phyloP scores from a whole-genome alignment of 257 asterid species.

The Solanum ossicruentum region DNA sequence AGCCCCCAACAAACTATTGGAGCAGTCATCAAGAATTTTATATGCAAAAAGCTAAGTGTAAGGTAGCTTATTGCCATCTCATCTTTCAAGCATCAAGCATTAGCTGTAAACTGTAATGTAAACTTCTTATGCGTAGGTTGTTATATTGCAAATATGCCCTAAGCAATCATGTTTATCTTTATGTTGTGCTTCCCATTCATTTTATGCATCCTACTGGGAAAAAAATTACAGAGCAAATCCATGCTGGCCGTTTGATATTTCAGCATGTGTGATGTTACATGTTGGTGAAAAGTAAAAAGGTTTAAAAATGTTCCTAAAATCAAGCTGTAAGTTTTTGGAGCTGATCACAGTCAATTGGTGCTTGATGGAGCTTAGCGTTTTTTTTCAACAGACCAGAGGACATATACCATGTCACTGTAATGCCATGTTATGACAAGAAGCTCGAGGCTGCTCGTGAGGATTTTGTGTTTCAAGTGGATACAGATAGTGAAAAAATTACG shows the following conservation, averaged over 20 bases:
- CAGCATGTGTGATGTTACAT: background rate
- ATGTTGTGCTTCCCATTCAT: background rate
- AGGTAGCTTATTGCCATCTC: conserved; percentile 30
- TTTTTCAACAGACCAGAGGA: conserved; percentile 60
- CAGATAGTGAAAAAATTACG: conserved; percentile 42
- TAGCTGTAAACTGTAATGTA: background rate
- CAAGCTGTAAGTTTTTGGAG: background rate
- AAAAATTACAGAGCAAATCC: background rate
- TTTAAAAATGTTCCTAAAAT: background rate
- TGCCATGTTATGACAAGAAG: conserved; percentile 99
- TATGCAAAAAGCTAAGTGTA: conserved; percentile 40
- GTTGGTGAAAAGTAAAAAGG: background rate
- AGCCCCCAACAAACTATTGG: conserved; percentile 98
- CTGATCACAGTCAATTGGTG: background rate
- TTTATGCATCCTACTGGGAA: background rate
- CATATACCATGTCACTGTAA: conserved; percentile 86
- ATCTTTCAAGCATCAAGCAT: background rate
- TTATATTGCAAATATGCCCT: background rate
- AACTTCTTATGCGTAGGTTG: background rate
- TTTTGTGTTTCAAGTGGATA: conserved; percentile 53
- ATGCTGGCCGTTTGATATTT: background rate
- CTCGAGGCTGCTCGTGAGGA: conserved; percentile 97
- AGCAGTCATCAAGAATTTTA: conserved; percentile 55
- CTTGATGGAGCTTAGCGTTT: background rate
- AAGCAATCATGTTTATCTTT: background rate